Percentiles rank a stretch among this genome's conserved stretches.
These are phyloP conservation scores for Urostyla sp. DNA, from an alignment of 73 alveolate species.

Conservation along the genomic window DNA sequence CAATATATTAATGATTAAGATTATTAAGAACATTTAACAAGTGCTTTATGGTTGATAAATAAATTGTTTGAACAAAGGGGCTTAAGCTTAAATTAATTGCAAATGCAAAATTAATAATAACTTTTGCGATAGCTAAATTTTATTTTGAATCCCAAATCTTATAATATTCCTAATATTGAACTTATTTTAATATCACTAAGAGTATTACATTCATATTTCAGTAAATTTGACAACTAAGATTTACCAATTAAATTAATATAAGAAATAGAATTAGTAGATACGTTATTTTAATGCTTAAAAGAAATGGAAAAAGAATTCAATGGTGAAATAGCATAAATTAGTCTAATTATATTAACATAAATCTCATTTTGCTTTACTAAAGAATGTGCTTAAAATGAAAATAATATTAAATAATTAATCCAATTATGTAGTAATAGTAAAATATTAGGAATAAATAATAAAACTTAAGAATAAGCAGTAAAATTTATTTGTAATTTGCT, in stretches of 20 bases:
- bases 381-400: conserved; percentile 24
- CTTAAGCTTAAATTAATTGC: background rate
- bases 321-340: conserved; percentile 26
- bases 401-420: conserved; percentile 34
- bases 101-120: conserved; percentile 36
- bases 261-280: conserved; percentile 37
- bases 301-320: conserved; percentile 41
- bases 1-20: conserved; percentile 5
- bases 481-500: conserved; percentile 36
- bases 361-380: conserved; percentile 3
- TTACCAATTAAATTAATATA: conserved; percentile 39
- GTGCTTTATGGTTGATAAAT: conserved; percentile 29
- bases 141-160: no score
- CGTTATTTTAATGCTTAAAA: conserved; percentile 14
- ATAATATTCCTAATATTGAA: conserved; percentile 25
- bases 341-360: conserved; percentile 18
- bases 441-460: conserved; percentile 28
- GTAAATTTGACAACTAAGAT: conserved; percentile 39
- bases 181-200: conserved; percentile 9
- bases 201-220: conserved; percentile 20
- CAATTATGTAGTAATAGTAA: conserved; percentile 20
- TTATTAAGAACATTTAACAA: conserved; percentile 7
- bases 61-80: conserved; percentile 7
- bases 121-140: background rate
- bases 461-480: conserved; percentile 35